Conservation (phyloP, 75 land plant species). For the Cryptomeria japonica region DNA sequence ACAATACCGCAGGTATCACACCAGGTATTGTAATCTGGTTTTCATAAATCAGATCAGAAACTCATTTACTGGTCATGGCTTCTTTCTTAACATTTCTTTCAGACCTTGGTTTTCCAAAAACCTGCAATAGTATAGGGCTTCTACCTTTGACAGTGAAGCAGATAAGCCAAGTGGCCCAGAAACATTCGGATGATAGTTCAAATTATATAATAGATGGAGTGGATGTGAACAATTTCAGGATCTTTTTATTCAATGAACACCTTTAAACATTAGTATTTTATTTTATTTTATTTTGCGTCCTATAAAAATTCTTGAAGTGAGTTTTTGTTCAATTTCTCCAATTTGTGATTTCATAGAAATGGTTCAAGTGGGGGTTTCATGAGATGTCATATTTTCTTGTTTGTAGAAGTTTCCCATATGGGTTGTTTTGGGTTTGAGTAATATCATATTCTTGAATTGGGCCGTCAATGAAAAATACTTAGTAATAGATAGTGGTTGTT, state of each 20-base stretch:
- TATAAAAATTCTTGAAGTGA: not conserved
- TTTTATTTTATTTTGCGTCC: not conserved
- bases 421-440: too few relatives aligned
- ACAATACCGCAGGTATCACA: too few relatives aligned
- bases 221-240: conserved; percentile 68
- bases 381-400: too few relatives aligned
- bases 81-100: not conserved
- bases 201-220: conserved; percentile 65
- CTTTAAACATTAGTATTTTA: not conserved
- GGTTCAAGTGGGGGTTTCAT: too few relatives aligned
- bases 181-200: conserved; percentile 69
- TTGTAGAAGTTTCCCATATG: too few relatives aligned
- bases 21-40: too few relatives aligned
- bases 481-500: conserved; percentile 61
- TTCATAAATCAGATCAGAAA: too few relatives aligned
- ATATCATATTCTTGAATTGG: too few relatives aligned
- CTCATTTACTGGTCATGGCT: too few relatives aligned
- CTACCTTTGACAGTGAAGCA: conserved; percentile 88
- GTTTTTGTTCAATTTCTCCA: not conserved
- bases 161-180: conserved; percentile 69
- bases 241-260: not conserved
- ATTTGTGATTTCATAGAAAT: too few relatives aligned
- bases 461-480: not conserved
- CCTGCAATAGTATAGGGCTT: conserved; percentile 49
- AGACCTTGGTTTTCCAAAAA: conserved; percentile 35